Conservation (phyloP, 2,329 filamentous ascomycete genomes). For the Calonectria crousiana region DNA sequence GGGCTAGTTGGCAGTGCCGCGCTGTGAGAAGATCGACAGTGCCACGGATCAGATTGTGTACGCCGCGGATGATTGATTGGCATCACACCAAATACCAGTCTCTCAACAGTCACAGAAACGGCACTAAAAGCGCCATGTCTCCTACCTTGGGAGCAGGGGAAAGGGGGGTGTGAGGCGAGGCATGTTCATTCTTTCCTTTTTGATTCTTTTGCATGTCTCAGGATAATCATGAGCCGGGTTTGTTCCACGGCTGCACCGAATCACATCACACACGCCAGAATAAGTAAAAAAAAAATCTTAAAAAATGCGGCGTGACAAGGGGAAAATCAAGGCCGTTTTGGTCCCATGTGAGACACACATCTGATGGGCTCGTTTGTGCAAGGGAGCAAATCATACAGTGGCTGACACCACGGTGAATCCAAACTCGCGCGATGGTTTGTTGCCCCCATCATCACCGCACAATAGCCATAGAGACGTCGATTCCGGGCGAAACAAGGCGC, state of each 20-base stretch:
- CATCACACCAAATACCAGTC: slow-evolving; percentile 25
- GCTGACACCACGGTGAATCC: slow-evolving; percentile 15
- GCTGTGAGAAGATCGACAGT: not conserved
- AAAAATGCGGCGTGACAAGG: slow-evolving; percentile 2
- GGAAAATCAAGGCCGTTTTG: not conserved
- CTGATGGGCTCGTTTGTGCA: slow-evolving; percentile 11
- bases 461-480: not conserved
- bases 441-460: not conserved
- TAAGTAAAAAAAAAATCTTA: not conserved
- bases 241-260: slow-evolving; percentile 18
- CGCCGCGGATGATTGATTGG: slow-evolving; percentile 5
- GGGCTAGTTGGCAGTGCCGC: not conserved
- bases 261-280: not conserved
- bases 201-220: slow-evolving; percentile 20
- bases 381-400: slow-evolving; percentile 18
- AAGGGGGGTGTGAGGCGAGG: not conserved
- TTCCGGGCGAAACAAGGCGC: not conserved
- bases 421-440: slow-evolving; percentile 9
- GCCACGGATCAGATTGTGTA: slow-evolving; percentile 3
- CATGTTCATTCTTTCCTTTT: slow-evolving; percentile 12
- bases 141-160: not conserved
- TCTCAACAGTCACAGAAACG: slow-evolving; percentile 13
- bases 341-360: slow-evolving; percentile 21
- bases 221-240: slow-evolving; percentile 21
- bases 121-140: slow-evolving; percentile 16